Evolutionary conservation across 345 rosid species (phyloP), one percentile per base, ranked within the genome.

Genomic region (Eucalyptus sp.): DNA sequence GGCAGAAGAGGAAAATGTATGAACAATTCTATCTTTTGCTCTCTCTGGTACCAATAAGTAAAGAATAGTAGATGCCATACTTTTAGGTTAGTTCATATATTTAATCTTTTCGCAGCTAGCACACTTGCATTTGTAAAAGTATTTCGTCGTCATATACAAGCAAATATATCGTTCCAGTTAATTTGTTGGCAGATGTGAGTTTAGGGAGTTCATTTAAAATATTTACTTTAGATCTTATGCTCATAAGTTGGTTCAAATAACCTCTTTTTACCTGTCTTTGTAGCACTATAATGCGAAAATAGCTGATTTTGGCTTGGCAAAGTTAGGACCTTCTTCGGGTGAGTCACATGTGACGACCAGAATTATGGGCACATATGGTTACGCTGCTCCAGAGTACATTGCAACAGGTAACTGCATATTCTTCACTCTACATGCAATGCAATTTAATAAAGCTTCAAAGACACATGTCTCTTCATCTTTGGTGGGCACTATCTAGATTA

Each of bases 261-360:
- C 43, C 13, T 14, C 8, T 37, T 50, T 66, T 33, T 31, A 7
- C 51, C 43, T 11, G 54, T 86, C 17, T n/a, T 17, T 90, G 54
- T 66, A 90, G 91, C 56, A 86, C 66, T 86, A 90, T 54, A 90
- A 90, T 86, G 91, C 91, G 16, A 90, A 90, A 86, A 85, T 90
- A 50, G 87, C 91, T 15, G 91, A 90, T 86, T 90, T 90, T 68
- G 91, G 91, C 43, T 90, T 90, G 88, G 91, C 91, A 51, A 90
- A 90, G 86, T 85, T 90, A 51, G 91, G 91, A 87, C 91, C 91
- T 43, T 88, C 91, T 2, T 88, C 56, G 1, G 89, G 86, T 46
- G 86, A 90, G 79, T 90, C 91, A 17, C 91, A 90, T 85, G 89
- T 90, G 76, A 88, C 91, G 3, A 90, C 91, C 86, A 88, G 91